These are phyloP conservation scores for Rhytidiadelphus loreus DNA, from an alignment of 225 moss, liverwort and hornwort species.

Conservation along the genomic window DNA sequence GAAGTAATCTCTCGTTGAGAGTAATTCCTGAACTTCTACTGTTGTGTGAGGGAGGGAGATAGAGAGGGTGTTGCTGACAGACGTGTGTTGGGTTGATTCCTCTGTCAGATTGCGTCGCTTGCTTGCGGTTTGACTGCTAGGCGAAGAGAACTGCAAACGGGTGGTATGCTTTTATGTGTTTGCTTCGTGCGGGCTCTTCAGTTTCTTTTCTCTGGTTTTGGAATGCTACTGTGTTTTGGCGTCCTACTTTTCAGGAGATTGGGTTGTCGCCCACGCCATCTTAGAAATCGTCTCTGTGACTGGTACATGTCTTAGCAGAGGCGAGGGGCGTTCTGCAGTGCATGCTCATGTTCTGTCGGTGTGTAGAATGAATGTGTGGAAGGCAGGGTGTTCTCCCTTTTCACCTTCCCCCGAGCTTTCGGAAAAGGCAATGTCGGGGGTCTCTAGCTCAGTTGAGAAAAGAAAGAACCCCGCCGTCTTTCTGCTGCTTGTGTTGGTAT, in stretches of 20 bases:
- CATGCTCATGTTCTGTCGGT: not conserved
- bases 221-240: not conserved
- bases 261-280: not conserved
- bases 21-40: not conserved
- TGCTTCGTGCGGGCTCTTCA: not conserved
- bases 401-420: not conserved
- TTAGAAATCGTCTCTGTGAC: not conserved
- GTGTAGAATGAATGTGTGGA: not conserved
- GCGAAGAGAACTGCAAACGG: not conserved
- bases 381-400: not conserved
- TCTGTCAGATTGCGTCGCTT: not conserved
- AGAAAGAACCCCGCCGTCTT: not conserved
- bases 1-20: not conserved
- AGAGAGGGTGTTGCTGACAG: not conserved
- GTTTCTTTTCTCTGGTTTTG: not conserved
- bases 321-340: not conserved
- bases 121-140: not conserved
- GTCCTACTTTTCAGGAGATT: not conserved
- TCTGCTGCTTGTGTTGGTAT: not conserved
- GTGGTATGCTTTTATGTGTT: not conserved
- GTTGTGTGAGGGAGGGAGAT: not conserved
- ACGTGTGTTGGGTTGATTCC: not conserved
- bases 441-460: not conserved
- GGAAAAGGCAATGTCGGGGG: not conserved
- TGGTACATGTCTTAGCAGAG: not conserved